Conservation (phyloP, 1,284 basidiomycete genomes). For the Apiotrichum siamense region DNA sequence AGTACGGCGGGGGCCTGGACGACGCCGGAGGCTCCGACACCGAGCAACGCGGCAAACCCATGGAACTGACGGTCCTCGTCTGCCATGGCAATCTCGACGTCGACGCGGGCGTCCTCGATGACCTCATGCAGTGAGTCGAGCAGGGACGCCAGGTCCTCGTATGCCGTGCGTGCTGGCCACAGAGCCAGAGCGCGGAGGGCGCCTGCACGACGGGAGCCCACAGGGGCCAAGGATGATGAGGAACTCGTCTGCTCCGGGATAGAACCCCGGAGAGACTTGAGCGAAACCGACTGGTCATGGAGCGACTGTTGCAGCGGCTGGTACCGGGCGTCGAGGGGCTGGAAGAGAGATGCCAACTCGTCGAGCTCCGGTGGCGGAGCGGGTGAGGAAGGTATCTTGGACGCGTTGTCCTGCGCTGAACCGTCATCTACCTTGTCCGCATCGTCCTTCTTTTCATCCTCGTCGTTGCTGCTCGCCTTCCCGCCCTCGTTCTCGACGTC, state of each 20-base stretch:
- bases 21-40: conserved; percentile 52
- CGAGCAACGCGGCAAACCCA: conserved; percentile 67
- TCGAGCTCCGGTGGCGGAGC: conserved; percentile 9
- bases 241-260: conserved; percentile 13
- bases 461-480: conserved; percentile 3
- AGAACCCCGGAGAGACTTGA: conserved; percentile 28
- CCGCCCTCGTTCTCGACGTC: conserved; percentile 2
- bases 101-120: conserved; percentile 75
- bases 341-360: conserved; percentile 27
- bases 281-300: conserved; percentile 38
- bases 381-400: not conserved
- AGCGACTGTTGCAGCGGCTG: conserved; percentile 36
- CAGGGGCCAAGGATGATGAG: conserved; percentile 2
- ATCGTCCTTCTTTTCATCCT: conserved; percentile 2
- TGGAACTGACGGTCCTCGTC: conserved; percentile 66
- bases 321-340: conserved; percentile 29
- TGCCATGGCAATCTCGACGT: conserved; percentile 72
- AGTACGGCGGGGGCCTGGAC: conserved; percentile 49
- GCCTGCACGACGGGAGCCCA: conserved; percentile 7
- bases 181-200: conserved; percentile 19
- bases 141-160: conserved; percentile 50
- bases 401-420: not conserved
- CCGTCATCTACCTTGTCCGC: not conserved
- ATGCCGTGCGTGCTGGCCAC: conserved; percentile 22
- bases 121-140: conserved; percentile 68